Percentiles rank a stretch among this genome's conserved stretches.
Evolutionary conservation across 129 eudicot genomes (phyloP).

Genomic region (Sambucus nigra): DNA sequence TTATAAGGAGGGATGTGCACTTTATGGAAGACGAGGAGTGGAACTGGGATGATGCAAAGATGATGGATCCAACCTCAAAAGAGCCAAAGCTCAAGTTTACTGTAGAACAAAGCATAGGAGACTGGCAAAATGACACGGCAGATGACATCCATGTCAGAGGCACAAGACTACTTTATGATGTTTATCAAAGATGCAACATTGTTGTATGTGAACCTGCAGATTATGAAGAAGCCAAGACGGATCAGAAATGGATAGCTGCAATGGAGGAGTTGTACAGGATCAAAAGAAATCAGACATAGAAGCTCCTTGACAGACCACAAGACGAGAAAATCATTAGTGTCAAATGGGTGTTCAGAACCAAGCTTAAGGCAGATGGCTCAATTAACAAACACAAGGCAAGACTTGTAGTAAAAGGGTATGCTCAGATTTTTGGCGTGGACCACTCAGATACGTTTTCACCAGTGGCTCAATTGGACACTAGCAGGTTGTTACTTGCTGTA

Average conservation of each 20-base stretch:
- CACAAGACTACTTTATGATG: slow-evolving; percentile 1
- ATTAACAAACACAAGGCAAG: slow-evolving; percentile 11
- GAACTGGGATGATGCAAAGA: background rate
- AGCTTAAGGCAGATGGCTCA: slow-evolving; percentile 1
- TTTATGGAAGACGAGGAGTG: background rate
- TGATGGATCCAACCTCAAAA: too few relatives aligned
- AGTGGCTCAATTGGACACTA: slow-evolving; percentile 8
- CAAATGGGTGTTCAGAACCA: slow-evolving; percentile 4
- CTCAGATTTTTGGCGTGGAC: slow-evolving; percentile 1
- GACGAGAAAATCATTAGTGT: slow-evolving; percentile 8
- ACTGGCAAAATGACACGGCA: background rate
- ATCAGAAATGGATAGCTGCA: slow-evolving; percentile 1
- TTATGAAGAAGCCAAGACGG: background rate
- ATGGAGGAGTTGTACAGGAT: slow-evolving; percentile 1
- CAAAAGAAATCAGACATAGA: slow-evolving; percentile 7
- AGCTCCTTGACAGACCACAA: slow-evolving; percentile 11
- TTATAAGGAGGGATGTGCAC: background rate
- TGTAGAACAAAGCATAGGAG: too few relatives aligned
- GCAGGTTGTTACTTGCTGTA: background rate
- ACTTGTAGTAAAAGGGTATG: slow-evolving; percentile 6
- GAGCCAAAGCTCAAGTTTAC: too few relatives aligned
- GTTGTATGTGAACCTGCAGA: slow-evolving; percentile 10
- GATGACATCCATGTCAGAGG: slow-evolving; percentile 6
- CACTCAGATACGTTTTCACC: background rate
- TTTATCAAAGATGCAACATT: slow-evolving; percentile 6